phyloP scores from a whole-genome alignment of 2,329 filamentous ascomycete species.

The Ophiocordyceps polyrhachis-furcata region DNA sequence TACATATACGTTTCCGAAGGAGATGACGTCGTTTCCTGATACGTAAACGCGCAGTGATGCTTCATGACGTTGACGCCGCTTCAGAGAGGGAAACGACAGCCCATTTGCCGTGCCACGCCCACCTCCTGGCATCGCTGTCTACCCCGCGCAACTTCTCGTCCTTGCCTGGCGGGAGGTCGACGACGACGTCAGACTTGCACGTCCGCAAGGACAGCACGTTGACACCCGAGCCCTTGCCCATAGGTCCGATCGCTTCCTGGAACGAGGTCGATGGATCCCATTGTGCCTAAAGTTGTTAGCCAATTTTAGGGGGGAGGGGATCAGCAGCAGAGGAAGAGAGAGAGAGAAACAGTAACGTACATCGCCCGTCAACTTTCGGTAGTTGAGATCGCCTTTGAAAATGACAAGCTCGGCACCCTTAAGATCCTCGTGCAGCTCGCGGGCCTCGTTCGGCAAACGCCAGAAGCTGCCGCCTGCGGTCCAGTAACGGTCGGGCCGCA shows the following conservation, averaged over 20 bases:
- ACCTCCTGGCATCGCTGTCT: conserved; percentile 58
- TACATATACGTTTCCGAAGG: too few relatives aligned
- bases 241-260: conserved; percentile 61
- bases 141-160: conserved; percentile 60
- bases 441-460: conserved; percentile 54
- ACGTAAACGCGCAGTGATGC: too few relatives aligned
- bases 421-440: conserved; percentile 55
- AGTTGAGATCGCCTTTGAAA: conserved; percentile 96
- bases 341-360: conserved; percentile 28
- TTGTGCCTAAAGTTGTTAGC: conserved; percentile 10
- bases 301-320: too few relatives aligned
- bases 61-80: conserved; percentile 1
- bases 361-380: conserved; percentile 80
- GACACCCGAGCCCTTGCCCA: conserved; percentile 65
- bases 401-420: conserved; percentile 72
- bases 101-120: conserved; percentile 95
- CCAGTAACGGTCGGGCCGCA: conserved; percentile 84
- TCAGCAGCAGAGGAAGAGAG: not conserved
- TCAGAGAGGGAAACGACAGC: conserved; percentile 52
- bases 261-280: conserved; percentile 88
- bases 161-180: conserved; percentile 62
- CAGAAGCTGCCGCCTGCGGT: conserved; percentile 76
- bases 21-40: too few relatives aligned
- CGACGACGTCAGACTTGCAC: conserved; percentile 92
- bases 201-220: conserved; percentile 78